Conservation (phyloP, 2,329 filamentous ascomycete species). For the Capronia coronata region DNA sequence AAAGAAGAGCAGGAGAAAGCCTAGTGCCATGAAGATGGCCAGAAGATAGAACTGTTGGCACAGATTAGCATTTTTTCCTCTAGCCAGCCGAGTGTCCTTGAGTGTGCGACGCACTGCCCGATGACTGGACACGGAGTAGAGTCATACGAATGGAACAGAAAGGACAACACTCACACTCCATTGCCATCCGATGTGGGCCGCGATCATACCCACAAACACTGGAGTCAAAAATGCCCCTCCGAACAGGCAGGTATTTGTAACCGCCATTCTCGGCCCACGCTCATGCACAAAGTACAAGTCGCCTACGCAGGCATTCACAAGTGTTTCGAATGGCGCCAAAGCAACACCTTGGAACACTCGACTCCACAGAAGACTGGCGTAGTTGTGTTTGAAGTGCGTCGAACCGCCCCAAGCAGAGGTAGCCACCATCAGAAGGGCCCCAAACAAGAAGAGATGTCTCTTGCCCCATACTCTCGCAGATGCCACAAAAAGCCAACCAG, state of each 20-base stretch:
- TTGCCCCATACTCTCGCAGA: conserved; percentile 89
- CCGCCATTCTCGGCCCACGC: conserved; percentile 72
- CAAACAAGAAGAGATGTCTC: conserved; percentile 76
- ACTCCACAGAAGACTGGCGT: conserved; percentile 67
- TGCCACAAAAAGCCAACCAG: conserved; percentile 79
- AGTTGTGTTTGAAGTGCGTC: conserved; percentile 52
- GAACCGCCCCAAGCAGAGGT: conserved; percentile 74
- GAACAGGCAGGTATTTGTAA: conserved; percentile 64
- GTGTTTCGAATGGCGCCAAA: conserved; percentile 78
- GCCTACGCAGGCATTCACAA: conserved; percentile 82
- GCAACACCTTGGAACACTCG: conserved; percentile 81
- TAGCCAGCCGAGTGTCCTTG: neutral
- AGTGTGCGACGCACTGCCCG: too few relatives aligned
- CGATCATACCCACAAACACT: conserved; percentile 60
- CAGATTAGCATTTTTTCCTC: conserved; percentile 27
- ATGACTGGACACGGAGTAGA: neutral
- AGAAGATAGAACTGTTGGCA: conserved; percentile 65
- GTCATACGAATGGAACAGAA: neutral
- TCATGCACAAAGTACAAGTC: conserved; percentile 88
- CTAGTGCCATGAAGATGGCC: conserved; percentile 69
- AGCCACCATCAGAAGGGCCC: conserved; percentile 64
- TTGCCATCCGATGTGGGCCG: conserved; percentile 24
- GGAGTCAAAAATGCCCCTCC: conserved; percentile 72
- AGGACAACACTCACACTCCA: conserved; percentile 35
- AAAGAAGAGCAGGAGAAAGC: conserved; percentile 66